phyloP scores from a whole-genome alignment of 495 filamentous ascomycete genomes.

The Stereocaulon alpinum region DNA sequence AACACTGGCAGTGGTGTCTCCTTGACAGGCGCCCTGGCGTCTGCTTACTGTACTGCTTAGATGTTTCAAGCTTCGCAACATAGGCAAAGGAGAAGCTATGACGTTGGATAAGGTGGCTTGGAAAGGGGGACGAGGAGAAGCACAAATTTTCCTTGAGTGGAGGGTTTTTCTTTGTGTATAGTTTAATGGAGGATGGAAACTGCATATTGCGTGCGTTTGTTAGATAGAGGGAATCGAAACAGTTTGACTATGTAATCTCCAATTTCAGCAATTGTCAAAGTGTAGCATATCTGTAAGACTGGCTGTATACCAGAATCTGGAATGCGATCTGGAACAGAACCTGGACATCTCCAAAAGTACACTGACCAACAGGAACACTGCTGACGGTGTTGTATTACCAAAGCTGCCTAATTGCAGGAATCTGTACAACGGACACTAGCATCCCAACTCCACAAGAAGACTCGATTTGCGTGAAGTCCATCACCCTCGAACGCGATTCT shows the following conservation, averaged over 20 bases:
- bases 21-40: neutral
- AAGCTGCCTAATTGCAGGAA: too few species aligned
- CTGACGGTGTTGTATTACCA: too few species aligned
- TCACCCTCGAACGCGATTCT: too few species aligned
- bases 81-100: neutral
- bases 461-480: too few species aligned
- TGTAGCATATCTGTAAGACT: too few species aligned
- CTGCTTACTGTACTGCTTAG: slow-evolving; percentile 4
- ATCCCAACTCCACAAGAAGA: too few species aligned
- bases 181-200: neutral
- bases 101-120: slow-evolving; percentile 3
- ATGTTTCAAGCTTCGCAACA: neutral
- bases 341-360: too few species aligned
- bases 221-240: neutral
- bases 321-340: too few species aligned
- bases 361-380: too few species aligned
- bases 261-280: too few species aligned
- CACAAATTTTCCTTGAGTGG: neutral
- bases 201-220: slow-evolving; percentile 3
- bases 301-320: too few species aligned
- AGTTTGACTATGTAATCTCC: neutral
- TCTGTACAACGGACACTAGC: too few species aligned
- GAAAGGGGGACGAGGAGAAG: neutral
- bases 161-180: slow-evolving; percentile 8
- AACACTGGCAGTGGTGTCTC: slow-evolving; percentile 8